Evolutionary conservation across 805 yeast genomes (phyloP).

Genomic region (Ogataea haglerorum): DNA sequence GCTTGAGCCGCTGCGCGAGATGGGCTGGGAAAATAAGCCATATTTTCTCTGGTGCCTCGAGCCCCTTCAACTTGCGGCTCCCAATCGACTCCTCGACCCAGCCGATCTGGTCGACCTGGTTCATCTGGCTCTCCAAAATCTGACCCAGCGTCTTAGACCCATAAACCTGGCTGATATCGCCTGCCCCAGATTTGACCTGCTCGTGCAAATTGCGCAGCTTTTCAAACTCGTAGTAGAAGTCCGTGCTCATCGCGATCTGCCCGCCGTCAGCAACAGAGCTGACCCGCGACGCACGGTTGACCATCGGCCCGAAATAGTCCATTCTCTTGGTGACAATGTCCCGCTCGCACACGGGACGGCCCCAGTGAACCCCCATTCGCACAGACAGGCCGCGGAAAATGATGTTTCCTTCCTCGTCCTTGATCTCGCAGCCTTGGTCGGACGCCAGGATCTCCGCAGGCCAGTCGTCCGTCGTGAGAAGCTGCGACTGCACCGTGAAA

Average conservation of each 20-base stretch:
- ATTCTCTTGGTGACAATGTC: conserved; percentile 94
- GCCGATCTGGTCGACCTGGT: conserved; percentile 63
- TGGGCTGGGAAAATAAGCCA: conserved; percentile 72
- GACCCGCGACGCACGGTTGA: conserved; percentile 89
- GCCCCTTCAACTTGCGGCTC: conserved; percentile 85
- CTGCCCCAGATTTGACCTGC: conserved; percentile 32
- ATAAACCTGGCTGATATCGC: conserved; percentile 38
- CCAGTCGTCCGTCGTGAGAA: conserved; percentile 82
- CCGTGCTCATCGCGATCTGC: conserved; percentile 84
- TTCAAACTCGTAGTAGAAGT: conserved; percentile 70
- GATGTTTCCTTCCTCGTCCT: conserved; percentile 54
- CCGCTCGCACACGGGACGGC: conserved; percentile 91
- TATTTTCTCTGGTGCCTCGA: conserved; percentile 87
- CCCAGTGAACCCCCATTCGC: conserved; percentile 99
- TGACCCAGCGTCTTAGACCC: conserved; percentile 36
- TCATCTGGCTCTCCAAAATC: conserved; percentile 61
- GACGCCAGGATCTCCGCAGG: conserved; percentile 86
- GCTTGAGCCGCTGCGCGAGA: conserved; percentile 56
- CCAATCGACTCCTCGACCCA: conserved; percentile 70
- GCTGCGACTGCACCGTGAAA: conserved; percentile 82
- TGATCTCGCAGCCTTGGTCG: conserved; percentile 77
- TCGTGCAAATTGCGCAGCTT: conserved; percentile 50
- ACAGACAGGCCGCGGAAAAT: conserved; percentile 89
- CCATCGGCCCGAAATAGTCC: conserved; percentile 99
- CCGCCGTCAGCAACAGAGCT: conserved; percentile 98